Base-by-base conservation (phyloP, 148 eudicot genomes). In the Chenopodium suecicum region DNA sequence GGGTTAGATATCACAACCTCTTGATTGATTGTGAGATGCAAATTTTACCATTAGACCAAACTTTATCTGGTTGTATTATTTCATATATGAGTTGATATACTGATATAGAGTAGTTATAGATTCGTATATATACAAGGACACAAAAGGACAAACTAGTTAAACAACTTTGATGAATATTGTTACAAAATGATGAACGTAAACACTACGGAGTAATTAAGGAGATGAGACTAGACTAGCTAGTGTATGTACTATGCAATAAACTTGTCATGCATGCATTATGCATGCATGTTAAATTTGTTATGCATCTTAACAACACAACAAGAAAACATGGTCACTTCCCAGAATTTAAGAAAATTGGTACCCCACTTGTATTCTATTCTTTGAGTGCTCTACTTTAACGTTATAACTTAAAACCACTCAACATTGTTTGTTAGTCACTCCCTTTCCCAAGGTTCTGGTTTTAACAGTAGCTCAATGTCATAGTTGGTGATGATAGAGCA, bases 351-450 rank as follows among this genome's bases (percentile, higher is more conserved):
- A 34, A 65, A 14, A 41, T 47, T 14, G 25, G 2, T 66, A 47
- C 72, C 80, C 80, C 75, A 78, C 80, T 78, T 44, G 1, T 7
- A 14, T 58, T 58, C 48, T 70, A 34, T 70, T 70, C 29, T 46
- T 41, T 20, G 52, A 71, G 74, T 69, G 46, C 34, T 25, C 9
- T 1, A 16, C 6, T 56, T 56, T 56, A 56, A 56, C 62, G 70
- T 66, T n/a, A 27, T 5, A 41, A 41, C 44, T 10, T 67, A 0
- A 5, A 41, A 71, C 75, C 54, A 71, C 27, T 52, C 54, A 71
- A 71, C 25, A 44, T 44, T 56, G 22, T 56, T 65, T 23, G 58
- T 64, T 63, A 29, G 60, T 22, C 80, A 65, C 58, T 32, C 73
- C 25, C 60, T 78, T 78, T 66, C 80, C 60, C 52, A 17, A 78